Base-by-base conservation (phyloP, 345 rosid genomes). In the Combretum micranthum region DNA sequence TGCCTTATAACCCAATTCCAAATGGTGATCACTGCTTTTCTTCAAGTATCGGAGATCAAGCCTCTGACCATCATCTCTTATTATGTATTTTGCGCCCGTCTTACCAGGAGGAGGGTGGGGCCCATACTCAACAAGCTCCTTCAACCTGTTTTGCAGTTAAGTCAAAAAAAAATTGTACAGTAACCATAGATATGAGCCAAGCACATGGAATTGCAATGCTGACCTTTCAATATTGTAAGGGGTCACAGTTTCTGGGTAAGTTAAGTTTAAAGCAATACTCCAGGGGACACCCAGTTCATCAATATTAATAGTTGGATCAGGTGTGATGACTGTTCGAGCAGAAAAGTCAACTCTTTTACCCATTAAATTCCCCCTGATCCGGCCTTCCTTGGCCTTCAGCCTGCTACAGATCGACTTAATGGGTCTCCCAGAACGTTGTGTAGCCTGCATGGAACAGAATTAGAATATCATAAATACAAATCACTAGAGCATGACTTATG, bases 301-400 rank as follows among this genome's bases (percentile, higher is more conserved):
- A 42, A 92, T 88, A 72, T 92, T 92, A 47, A 92, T 86, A 56
- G 75, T 92, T 46, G 98, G 98, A 70, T 92, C 98, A n/a, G 97
- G 98, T 32, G 98, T 92, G 52, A 92, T 92, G 67, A 88, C 98
- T n/a, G 98, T 92, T 55, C 97, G 83, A 39, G 97, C 97, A 2
- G 98, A 92, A 71, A 92, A 92, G 69, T 92, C 98, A n/a, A 92
- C 98, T 15, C 98, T 79, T 67, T 92, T 92, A 14, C 98, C 98
- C 98, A 92, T 88, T 77, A 92, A 69, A 62, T 92, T 92, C 42
- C 98, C 98, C 70, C 98, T 81, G 69, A 92, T 86, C 45, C 97
- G 80, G 52, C 98, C 98, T 71, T 92, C 97, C 72, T 92, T 92
- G 16, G 97, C 98, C 81, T 92, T 92, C 63, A 92, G 91, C 72